These are phyloP conservation scores for Starmerella vaccinii DNA, from an alignment of 805 yeast genomes.

Conservation along the genomic window DNA sequence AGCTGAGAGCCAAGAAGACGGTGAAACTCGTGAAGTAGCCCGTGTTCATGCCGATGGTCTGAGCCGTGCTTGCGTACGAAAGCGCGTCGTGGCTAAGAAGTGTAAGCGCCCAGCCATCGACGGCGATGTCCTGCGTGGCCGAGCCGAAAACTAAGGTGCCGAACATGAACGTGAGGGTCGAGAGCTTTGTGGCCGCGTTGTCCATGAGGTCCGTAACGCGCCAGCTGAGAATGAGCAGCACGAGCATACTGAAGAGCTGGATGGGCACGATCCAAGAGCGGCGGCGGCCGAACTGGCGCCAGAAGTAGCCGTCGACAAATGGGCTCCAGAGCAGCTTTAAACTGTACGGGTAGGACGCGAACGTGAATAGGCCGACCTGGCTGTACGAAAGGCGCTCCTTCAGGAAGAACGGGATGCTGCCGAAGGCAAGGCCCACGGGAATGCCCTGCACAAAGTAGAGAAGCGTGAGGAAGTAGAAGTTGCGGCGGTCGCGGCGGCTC, in stretches of 20 bases:
- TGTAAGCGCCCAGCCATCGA: conserved; percentile 97
- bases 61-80: conserved; percentile 93
- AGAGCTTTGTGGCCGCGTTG: conserved; percentile 41
- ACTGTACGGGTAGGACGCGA: conserved; percentile 93
- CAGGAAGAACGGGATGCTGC: conserved; percentile 80
- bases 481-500: conserved; percentile 48
- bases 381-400: conserved; percentile 76
- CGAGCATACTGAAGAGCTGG: conserved; percentile 65
- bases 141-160: conserved; percentile 73
- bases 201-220: conserved; percentile 43
- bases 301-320: conserved; percentile 78
- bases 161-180: conserved; percentile 56
- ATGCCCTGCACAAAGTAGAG: conserved; percentile 87
- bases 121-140: conserved; percentile 98
- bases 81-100: conserved; percentile 66
- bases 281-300: conserved; percentile 61
- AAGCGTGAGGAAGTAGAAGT: conserved; percentile 60
- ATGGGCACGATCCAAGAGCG: conserved; percentile 92
- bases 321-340: conserved; percentile 93
- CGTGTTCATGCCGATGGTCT: conserved; percentile 85
- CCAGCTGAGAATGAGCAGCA: conserved; percentile 56
- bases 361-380: conserved; percentile 79
- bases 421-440: conserved; percentile 92
- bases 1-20: conserved; percentile 77
- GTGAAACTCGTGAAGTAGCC: conserved; percentile 92